Base-by-base conservation (phyloP, 371 early-diverging fungal genomes). In the Mucor plumbeus region DNA sequence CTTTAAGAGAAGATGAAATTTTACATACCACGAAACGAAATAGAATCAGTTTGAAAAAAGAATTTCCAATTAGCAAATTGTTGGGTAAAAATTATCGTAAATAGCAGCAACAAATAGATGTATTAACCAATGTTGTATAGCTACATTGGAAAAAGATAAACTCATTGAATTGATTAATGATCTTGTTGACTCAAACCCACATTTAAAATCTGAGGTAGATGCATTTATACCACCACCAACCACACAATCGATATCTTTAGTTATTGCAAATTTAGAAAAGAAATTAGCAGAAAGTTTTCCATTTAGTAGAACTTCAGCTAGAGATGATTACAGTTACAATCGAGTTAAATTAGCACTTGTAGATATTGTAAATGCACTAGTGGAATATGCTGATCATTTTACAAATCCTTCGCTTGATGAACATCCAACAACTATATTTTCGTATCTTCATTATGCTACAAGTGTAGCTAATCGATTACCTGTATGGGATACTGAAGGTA, bases 371-470 rank as follows among this genome's bases (percentile, higher is more conserved):
- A 90, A 91, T 54, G 82, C 91, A 33, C 75, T 95, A 21, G 65
- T 88, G 10, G 90, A 94, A 78, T 95, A 94, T 71, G 84, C 94
- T 61, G 89, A 87, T 61, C 90, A 91, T 73, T 96, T 95, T 74
- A 90, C 91, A 0, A 61, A 26, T 21, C 59, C 65, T 11, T 87
- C 87, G 53, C 83, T 89, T 34, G 83, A 90, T 64, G 90, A 90
- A 67, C 88, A 88, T 68, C 89, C 92, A 17, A 81, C 81, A 31
- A 82, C 80, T 2, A 79, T 90, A 26, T 93, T 96, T 67, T 84
- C 86, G 7, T 93, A 88, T 67, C 85, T 95, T 55, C 85, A 91
- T 44, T 74, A 85, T 66, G 92, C 92, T 19, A 86, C 92, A 2
- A 79, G 77, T 54, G 80, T 87, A 15, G 87, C 87, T 6, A 82